Base-by-base conservation (phyloP, 352 stramenopile species). In the Pythium coloratum region DNA sequence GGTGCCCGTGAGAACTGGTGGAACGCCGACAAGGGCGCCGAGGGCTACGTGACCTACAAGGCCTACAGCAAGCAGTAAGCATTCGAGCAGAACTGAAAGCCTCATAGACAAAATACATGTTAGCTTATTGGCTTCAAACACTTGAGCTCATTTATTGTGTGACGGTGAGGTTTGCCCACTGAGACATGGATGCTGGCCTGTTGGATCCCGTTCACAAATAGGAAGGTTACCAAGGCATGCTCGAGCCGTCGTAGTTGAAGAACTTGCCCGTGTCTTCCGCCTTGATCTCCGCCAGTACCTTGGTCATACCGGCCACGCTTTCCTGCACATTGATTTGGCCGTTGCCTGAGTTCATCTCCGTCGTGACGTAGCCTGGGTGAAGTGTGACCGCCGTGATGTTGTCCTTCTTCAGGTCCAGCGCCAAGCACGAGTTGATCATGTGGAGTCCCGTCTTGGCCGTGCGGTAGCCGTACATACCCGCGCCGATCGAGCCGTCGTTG, bases 361-460 rank as follows among this genome's bases (percentile, higher is more conserved):
- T 89, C 16, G 44, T 18, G 9, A 89, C 79, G 55, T 78, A 81
- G 12, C 80, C 80, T 10, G 80, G 78, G 33, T 86, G 72, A 10
- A 83, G 32, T n/a, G 80, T 63, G 9, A 86, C 42, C 2, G 70
- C 55, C 2, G 55, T 55, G 46, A 89, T 80, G 8, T 72, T 80
- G 49, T 81, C 62, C 6, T 61, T 28, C 58, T 77, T 69, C 1
- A 86, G 66, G 67, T n/a, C n/a, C n/a, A n/a, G n/a, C n/a, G n/a
- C n/a, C n/a, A n/a, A n/a, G n/a, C n/a, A n/a, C n/a, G n/a, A 60
- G 55, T 72, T 83, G 40, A 86, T 30, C 71, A 81, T 86, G 66
- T 92, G 91, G n/a, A 89, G 60, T 3, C 80, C 85, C 0, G 78
- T 44, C 57, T 91, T 90, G 26, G 76, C 84, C 50, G 82, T 72